Percentiles rank a stretch among this genome's conserved stretches.
Evolutionary conservation across 2,329 filamentous ascomycete species (phyloP).

Genomic region (Botrytis byssoidea): DNA sequence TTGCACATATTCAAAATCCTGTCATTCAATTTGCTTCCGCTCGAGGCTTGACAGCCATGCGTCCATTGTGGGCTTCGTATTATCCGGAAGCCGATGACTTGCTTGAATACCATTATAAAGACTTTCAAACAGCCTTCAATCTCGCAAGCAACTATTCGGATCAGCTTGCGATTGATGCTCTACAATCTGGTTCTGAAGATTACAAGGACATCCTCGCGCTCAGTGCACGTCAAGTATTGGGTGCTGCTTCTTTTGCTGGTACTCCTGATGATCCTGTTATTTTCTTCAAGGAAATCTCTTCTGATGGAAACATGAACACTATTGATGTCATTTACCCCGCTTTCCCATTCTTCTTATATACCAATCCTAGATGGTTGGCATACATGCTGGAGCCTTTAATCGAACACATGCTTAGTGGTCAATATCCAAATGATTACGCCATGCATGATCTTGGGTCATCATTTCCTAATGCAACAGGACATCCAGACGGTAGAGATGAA

Average conservation of each 20-base stretch:
- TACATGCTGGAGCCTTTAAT: slow-evolving; percentile 78
- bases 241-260: slow-evolving; percentile 72
- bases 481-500: slow-evolving; percentile 61
- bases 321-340: slow-evolving; percentile 86
- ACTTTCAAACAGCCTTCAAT: slow-evolving; percentile 62
- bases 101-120: slow-evolving; percentile 71
- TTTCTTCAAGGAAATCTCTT: slow-evolving; percentile 84
- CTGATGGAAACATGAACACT: slow-evolving; percentile 81
- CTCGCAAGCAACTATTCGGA: slow-evolving; percentile 73
- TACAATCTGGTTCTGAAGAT: slow-evolving; percentile 68
- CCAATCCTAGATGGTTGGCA: slow-evolving; percentile 75
- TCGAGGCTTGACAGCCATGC: slow-evolving; percentile 74
- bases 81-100: slow-evolving; percentile 63
- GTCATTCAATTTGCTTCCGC: slow-evolving; percentile 77
- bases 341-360: slow-evolving; percentile 84
- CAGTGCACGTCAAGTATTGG: slow-evolving; percentile 76
- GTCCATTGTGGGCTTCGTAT: slow-evolving; percentile 76
- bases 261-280: slow-evolving; percentile 70
- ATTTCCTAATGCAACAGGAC: slow-evolving; percentile 76
- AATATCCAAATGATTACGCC: slow-evolving; percentile 81
- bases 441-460: slow-evolving; percentile 74
- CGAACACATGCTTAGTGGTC: slow-evolving; percentile 77
- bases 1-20: slow-evolving; percentile 74
- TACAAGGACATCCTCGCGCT: slow-evolving; percentile 77
- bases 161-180: slow-evolving; percentile 69